Base-by-base conservation (phyloP, 1,139 yeast genomes). In the Hansenula lynferdii region DNA sequence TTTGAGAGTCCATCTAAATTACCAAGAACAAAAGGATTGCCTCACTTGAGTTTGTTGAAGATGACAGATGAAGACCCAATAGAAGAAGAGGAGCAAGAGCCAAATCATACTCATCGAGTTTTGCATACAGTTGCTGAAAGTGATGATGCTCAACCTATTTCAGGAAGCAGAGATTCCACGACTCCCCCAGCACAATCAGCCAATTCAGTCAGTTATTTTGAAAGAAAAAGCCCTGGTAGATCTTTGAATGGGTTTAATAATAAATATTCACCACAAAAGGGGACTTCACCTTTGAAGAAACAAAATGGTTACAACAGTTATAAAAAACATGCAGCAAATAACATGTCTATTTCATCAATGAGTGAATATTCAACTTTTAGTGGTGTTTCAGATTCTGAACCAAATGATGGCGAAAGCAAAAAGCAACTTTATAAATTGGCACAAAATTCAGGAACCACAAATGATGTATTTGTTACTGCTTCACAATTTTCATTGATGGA, bases 391-490 rank as follows among this genome's bases (percentile, higher is more conserved):
- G 35, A 26, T 12, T 32, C 31, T 14, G 36, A 35, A 20, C 32
- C 34, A 3, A 32, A 42, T 2, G 17, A n/a, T 8, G 38, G 28
- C 21, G 49, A 43, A 4, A 41, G 39, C 25, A 34, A 41, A 17
- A 43, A 39, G 18, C 42, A 49, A 21, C 29, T 59, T 8, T 58
- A 60, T 36, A 53, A 51, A 27, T 34, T 58, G 16, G 45, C 51
- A 0, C 28, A 36, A 10, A 41, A 39, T 7, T 44, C 52, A n/a
- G 41, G 47, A 14, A 45, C 57, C 6, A 56, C 59, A 19, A 59
- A 58, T 25, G 73, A 69, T 35, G 64, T 65, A 1, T 69, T 61
- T 49, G 65, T 64, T 10, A 69, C 73, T 5, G 74, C 73, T 1
- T 56, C 66, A 0, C 70, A 69, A 38, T 60, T 67, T 28, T 56